These are phyloP conservation scores for Podaxis carcinomalis DNA, from an alignment of 768 basidiomycete species.

Conservation along the genomic window DNA sequence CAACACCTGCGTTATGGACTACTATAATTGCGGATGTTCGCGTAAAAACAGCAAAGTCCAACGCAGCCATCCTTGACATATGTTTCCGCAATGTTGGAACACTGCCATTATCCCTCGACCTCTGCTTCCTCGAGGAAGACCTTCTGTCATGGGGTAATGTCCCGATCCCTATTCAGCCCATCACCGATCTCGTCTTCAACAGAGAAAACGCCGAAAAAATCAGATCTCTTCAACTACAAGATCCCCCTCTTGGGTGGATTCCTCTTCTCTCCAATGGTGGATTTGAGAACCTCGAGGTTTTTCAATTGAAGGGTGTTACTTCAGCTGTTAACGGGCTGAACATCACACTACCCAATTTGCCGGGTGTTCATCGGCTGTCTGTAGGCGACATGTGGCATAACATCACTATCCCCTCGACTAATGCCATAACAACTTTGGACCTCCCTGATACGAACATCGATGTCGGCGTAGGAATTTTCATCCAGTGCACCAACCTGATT, in stretches of 20 bases:
- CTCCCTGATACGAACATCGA: neutral
- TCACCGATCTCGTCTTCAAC: neutral
- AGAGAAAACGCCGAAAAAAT: neutral
- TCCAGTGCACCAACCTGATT: neutral
- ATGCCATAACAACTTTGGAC: neutral
- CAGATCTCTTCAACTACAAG: neutral
- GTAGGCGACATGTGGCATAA: neutral
- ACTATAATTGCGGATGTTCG: neutral
- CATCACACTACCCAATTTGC: neutral
- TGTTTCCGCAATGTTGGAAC: neutral
- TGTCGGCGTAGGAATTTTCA: neutral
- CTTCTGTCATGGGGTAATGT: neutral
- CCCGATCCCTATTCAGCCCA: neutral
- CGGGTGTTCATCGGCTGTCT: neutral
- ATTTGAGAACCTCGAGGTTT: neutral
- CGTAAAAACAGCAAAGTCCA: neutral
- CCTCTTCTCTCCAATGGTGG: neutral
- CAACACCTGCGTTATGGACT: slow-evolving; percentile 2
- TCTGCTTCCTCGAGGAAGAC: neutral
- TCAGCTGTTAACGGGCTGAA: neutral
- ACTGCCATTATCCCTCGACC: neutral
- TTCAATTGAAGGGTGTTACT: neutral
- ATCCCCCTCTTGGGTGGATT: neutral
- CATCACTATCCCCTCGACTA: neutral
- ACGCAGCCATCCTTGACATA: neutral